Base-by-base conservation (phyloP, 1,284 basidiomycete species). In the Austroboletus niveus region DNA sequence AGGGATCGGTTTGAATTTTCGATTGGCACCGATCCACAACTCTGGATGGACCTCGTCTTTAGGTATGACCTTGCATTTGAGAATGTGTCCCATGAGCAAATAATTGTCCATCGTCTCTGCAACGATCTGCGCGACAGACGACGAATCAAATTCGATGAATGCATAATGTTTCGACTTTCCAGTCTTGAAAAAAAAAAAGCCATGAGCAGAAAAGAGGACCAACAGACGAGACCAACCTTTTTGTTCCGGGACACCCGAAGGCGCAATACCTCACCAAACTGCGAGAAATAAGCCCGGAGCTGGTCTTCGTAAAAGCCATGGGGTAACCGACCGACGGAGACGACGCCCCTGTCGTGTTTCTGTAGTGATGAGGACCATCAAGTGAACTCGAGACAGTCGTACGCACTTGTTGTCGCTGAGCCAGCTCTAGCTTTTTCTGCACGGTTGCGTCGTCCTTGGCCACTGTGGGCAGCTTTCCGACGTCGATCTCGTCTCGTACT, bases 101-200 rank as follows among this genome's bases (percentile, higher is more conserved):
- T 98, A 99, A 75, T 98, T 98, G 79, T 99, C 85, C 96, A 99
- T 98, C 42, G 97, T 99, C 65, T 99, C 97, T 7, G 91, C 89
- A 10, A 98, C 97, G 57, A 99, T 98, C 65, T 92, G 75, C 0
- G 96, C 95, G 41, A 99, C 95, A 2, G 90, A 82, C 14, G 82
- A 79, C 35, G 92, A 94, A 53, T 87, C 84, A 69, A 99, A 97
- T 72, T 99, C 96, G 65, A 99, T 79, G 75, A 98, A 99, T 3
- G 84, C 96, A 70, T 98, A 99, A 72, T 98, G 96, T 72, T 97
- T 98, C 32, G 94, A 94, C 51, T 82, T 82, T 53, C 97, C 97
- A 11, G 95, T 98, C 92, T 95, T 15, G 31, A 8, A 22, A 42
- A 14, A 3, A 10, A 15, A 1, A 11, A 15, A 14, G 22, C 1